phyloP scores from a whole-genome alignment of 352 stramenopile species.

The Pythium chondricola region DNA sequence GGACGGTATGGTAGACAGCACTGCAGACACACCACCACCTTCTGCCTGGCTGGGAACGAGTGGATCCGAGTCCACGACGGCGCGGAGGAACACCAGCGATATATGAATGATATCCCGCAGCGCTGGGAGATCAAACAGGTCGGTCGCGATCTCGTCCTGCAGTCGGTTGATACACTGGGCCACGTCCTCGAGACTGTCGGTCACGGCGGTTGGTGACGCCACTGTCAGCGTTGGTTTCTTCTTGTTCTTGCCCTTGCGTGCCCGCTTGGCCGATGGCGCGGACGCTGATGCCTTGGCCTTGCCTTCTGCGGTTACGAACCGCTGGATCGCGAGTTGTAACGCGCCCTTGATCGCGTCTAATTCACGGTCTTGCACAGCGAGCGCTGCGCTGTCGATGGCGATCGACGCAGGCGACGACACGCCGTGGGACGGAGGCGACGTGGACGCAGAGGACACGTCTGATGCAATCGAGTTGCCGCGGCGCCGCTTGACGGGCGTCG shows the following conservation, averaged over 20 bases:
- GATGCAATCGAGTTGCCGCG: slow-evolving; percentile 8
- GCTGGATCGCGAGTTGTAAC: slow-evolving; percentile 27
- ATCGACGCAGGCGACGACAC: slow-evolving; percentile 12
- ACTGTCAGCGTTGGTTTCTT: slow-evolving; percentile 30
- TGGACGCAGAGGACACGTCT: slow-evolving; percentile 5
- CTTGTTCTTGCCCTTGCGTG: slow-evolving; percentile 34
- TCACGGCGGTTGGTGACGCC: slow-evolving; percentile 7
- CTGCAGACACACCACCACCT: slow-evolving; percentile 25
- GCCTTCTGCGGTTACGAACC: slow-evolving; percentile 21
- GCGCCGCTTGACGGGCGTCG: slow-evolving; percentile 2
- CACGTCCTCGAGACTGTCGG: slow-evolving; percentile 30
- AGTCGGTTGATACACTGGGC: slow-evolving; percentile 30
- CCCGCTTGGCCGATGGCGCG: slow-evolving; percentile 35
- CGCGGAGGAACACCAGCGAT: slow-evolving; percentile 29
- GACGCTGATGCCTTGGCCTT: slow-evolving; percentile 13
- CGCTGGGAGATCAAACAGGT: slow-evolving; percentile 21
- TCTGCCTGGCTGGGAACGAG: neutral
- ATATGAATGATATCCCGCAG: slow-evolving; percentile 42
- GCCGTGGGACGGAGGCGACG: slow-evolving; percentile 2
- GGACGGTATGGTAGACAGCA: slow-evolving; percentile 24
- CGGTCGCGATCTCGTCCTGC: slow-evolving; percentile 28
- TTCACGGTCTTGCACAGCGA: slow-evolving; percentile 30
- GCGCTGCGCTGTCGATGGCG: slow-evolving; percentile 21
- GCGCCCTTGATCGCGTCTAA: slow-evolving; percentile 36
- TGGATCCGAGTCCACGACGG: slow-evolving; percentile 36